These are phyloP conservation scores for Boletus tomentosulus DNA, from an alignment of 768 basidiomycete species.

Conservation along the genomic window DNA sequence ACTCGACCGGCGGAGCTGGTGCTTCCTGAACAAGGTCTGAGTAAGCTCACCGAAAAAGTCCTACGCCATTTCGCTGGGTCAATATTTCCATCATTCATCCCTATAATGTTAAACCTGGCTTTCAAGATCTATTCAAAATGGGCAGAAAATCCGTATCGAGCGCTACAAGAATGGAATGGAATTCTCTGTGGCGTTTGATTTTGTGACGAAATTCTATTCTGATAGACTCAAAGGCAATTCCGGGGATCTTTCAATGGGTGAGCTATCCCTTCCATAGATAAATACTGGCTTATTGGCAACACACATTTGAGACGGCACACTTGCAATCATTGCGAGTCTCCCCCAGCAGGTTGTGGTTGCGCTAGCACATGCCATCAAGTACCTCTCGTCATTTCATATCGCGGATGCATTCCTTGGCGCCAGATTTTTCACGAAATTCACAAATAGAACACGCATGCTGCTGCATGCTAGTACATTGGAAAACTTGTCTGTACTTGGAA, in stretches of 20 bases:
- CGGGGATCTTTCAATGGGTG: conserved; percentile 29
- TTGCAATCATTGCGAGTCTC: conserved; percentile 60
- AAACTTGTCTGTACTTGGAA: conserved; percentile 51
- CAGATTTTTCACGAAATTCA: conserved; percentile 74
- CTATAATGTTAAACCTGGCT: conserved; percentile 3
- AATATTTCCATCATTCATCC: conserved; percentile 10
- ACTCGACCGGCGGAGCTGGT: conserved; percentile 80
- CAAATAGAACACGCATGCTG: conserved; percentile 77
- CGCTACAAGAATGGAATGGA: conserved; percentile 49
- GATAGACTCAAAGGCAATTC: conserved; percentile 43
- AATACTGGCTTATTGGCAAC: neutral
- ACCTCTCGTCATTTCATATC: conserved; percentile 71
- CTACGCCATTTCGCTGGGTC: conserved; percentile 69
- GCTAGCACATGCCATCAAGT: conserved; percentile 65
- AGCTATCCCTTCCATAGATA: neutral
- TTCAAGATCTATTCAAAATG: conserved; percentile 36
- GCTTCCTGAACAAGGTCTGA: conserved; percentile 55
- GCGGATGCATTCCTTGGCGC: conserved; percentile 76
- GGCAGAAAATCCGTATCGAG: conserved; percentile 58
- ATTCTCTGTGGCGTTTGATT: conserved; percentile 67
- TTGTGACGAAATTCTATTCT: conserved; percentile 63
- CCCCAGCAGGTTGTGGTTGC: conserved; percentile 69
- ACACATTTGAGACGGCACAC: conserved; percentile 46
- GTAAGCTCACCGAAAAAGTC: conserved; percentile 70
- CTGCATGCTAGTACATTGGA: conserved; percentile 83